Conservation (phyloP, 805 yeast genomes). For the Saturnispora ahearnii region DNA sequence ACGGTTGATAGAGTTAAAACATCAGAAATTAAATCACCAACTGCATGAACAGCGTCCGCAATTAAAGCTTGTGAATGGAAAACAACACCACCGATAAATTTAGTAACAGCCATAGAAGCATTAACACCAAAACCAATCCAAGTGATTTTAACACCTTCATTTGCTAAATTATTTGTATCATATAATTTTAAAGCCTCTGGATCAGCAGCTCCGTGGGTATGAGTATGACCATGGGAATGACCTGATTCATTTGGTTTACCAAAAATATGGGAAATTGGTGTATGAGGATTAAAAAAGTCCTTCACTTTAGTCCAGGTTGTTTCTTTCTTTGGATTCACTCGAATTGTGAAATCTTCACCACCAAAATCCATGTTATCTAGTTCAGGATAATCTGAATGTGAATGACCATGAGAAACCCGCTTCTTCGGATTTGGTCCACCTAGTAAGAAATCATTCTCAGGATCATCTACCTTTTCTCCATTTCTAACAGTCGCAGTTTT, state of each 20-base stretch:
- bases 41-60: constrained; percentile 93
- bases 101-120: constrained; percentile 76
- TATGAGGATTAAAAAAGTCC: constrained; percentile 29
- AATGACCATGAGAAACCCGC: constrained; percentile 22
- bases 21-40: constrained; percentile 85
- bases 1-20: constrained; percentile 85
- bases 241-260: constrained; percentile 10
- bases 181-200: constrained; percentile 38
- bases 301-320: constrained; percentile 23
- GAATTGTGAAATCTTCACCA: constrained; percentile 23
- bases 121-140: constrained; percentile 85
- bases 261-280: constrained; percentile 25
- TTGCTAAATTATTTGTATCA: constrained; percentile 39
- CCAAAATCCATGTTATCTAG: constrained; percentile 21
- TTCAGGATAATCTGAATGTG: constrained; percentile 26
- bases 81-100: constrained; percentile 80
- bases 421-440: constrained; percentile 1
- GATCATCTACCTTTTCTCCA: constrained; percentile 4
- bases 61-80: constrained; percentile 92
- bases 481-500: constrained; percentile 9
- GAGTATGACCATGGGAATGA: constrained; percentile 22
- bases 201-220: constrained; percentile 30
- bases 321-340: constrained; percentile 18
- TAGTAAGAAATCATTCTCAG: constrained; percentile 4
- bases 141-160: constrained; percentile 89